These are phyloP conservation scores for Trichomonascaceae sp. DNA, from an alignment of 1,139 yeast genomes.

Conservation along the genomic window DNA sequence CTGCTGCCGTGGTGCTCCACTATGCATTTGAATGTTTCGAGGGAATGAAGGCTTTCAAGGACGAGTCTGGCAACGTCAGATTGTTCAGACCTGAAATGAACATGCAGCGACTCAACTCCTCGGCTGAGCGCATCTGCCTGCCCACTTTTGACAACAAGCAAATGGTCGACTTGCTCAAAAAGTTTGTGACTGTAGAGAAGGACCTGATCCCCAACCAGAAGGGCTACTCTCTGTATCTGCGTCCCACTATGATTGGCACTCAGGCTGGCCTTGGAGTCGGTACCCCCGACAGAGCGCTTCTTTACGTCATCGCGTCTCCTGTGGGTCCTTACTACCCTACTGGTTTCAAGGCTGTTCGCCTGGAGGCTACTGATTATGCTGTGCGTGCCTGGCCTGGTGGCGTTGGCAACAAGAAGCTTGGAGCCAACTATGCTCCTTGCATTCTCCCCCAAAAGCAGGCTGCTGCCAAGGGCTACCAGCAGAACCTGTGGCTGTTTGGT, in stretches of 20 bases:
- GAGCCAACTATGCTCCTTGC: slow-evolving; percentile 97
- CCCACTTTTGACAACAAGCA: slow-evolving; percentile 76
- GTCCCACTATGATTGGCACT: slow-evolving; percentile 94
- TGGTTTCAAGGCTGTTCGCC: slow-evolving; percentile 85
- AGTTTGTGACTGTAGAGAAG: slow-evolving; percentile 60
- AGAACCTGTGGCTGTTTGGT: slow-evolving; percentile 93
- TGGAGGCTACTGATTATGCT: slow-evolving; percentile 90
- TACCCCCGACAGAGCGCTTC: slow-evolving; percentile 64
- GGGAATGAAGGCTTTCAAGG: slow-evolving; percentile 87
- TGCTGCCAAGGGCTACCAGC: slow-evolving; percentile 80
- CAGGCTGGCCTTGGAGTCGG: slow-evolving; percentile 75
- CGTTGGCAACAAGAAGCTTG: slow-evolving; percentile 87
- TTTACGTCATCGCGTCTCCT: slow-evolving; percentile 83
- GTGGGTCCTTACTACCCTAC: slow-evolving; percentile 85
- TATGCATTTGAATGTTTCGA: slow-evolving; percentile 92
- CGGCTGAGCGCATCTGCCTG: slow-evolving; percentile 76
- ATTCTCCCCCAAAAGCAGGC: slow-evolving; percentile 82
- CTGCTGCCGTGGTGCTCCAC: slow-evolving; percentile 82
- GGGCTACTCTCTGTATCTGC: slow-evolving; percentile 82
- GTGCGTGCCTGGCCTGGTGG: slow-evolving; percentile 99
- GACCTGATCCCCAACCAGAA: slow-evolving; percentile 68
- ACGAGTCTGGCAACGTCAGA: slow-evolving; percentile 47
- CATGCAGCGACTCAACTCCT: slow-evolving; percentile 80
- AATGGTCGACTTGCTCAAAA: slow-evolving; percentile 57
- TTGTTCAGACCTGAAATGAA: slow-evolving; percentile 85